These are phyloP conservation scores for Pichia kudriavzevii DNA, from an alignment of 1,139 yeast species.

Conservation along the genomic window DNA sequence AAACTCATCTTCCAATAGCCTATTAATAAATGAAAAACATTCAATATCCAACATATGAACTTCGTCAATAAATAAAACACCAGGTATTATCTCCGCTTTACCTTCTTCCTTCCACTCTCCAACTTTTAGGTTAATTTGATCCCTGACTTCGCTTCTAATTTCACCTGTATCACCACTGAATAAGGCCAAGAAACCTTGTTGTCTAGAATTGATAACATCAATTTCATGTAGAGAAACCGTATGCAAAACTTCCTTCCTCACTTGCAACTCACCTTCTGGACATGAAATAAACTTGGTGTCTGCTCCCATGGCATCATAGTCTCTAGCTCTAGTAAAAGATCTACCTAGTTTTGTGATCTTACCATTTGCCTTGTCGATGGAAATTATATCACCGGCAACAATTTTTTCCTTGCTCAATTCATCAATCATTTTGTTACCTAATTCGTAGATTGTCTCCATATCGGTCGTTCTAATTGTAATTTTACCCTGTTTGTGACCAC, in stretches of 20 bases:
- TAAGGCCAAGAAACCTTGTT: slow-evolving; percentile 93
- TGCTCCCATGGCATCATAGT: slow-evolving; percentile 99
- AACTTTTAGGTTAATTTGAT: slow-evolving; percentile 92
- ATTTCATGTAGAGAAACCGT: slow-evolving; percentile 95
- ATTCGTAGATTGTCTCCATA: slow-evolving; percentile 97
- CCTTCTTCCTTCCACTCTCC: slow-evolving; percentile 99
- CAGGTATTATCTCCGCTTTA: slow-evolving; percentile 97
- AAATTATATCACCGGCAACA: slow-evolving; percentile 93
- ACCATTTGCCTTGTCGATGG: slow-evolving; percentile 94
- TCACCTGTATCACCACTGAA: slow-evolving; percentile 98
- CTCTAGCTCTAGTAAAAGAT: slow-evolving; percentile 92
- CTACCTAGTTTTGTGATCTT: slow-evolving; percentile 91
- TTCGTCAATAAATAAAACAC: slow-evolving; percentile 95
- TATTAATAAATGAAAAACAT: slow-evolving; percentile 88
- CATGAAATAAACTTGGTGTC: slow-evolving; percentile 96
- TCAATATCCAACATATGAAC: slow-evolving; percentile 98
- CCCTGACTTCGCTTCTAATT: slow-evolving; percentile 90
- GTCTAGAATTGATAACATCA: slow-evolving; percentile 95
- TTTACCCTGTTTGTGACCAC: slow-evolving; percentile 98
- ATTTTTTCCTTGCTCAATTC: slow-evolving; percentile 92
- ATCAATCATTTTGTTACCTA: slow-evolving; percentile 97
- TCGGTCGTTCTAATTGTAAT: slow-evolving; percentile 96
- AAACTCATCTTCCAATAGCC: slow-evolving; percentile 94
- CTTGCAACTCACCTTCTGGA: slow-evolving; percentile 98
- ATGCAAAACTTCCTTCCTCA: slow-evolving; percentile 90